A percentile compares a stretch with the other conserved stretches of the same genome.
These are phyloP conservation scores for Coniosporium tulheliwenetii DNA, from an alignment of 2,329 filamentous ascomycete species.

Conservation along the genomic window DNA sequence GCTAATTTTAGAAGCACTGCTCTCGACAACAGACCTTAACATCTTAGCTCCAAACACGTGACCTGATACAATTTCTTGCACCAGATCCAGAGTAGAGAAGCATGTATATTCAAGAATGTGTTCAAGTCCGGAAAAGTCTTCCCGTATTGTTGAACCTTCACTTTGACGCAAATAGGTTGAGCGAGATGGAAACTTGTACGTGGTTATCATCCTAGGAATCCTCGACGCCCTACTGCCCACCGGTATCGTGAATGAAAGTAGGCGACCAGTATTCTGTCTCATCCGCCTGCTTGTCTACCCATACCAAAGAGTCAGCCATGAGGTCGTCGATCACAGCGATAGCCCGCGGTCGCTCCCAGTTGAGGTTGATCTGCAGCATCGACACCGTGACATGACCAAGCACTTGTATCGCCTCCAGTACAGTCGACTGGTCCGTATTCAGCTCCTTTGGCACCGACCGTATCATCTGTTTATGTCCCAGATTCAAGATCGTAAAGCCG, in stretches of 20 bases:
- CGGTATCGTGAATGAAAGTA: slow-evolving; percentile 42
- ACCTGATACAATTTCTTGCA: too few species aligned
- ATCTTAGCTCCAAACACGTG: too few species aligned
- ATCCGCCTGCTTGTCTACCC: slow-evolving; percentile 73
- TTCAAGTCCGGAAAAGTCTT: too few species aligned
- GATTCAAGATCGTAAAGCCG: slow-evolving; percentile 69
- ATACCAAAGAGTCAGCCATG: slow-evolving; percentile 75
- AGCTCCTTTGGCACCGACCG: slow-evolving; percentile 88
- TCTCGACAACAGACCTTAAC: too few species aligned
- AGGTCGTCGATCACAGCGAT: slow-evolving; percentile 83
- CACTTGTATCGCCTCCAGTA: slow-evolving; percentile 80
- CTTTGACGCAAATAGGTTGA: too few species aligned
- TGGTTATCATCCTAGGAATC: too few species aligned
- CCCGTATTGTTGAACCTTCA: too few species aligned
- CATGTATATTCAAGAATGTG: too few species aligned
- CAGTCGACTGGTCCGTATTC: slow-evolving; percentile 83
- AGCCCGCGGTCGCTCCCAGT: slow-evolving; percentile 73
- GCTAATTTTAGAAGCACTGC: too few species aligned
- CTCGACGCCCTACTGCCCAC: not conserved
- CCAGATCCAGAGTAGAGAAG: too few species aligned
- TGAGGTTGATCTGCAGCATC: slow-evolving; percentile 75
- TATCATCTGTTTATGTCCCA: slow-evolving; percentile 77
- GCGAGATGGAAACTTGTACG: too few species aligned
- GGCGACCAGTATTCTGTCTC: slow-evolving; percentile 95
- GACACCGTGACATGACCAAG: slow-evolving; percentile 80